These are phyloP conservation scores for Hypoxylon subgilvum DNA, from an alignment of 495 filamentous ascomycete genomes.

Conservation along the genomic window DNA sequence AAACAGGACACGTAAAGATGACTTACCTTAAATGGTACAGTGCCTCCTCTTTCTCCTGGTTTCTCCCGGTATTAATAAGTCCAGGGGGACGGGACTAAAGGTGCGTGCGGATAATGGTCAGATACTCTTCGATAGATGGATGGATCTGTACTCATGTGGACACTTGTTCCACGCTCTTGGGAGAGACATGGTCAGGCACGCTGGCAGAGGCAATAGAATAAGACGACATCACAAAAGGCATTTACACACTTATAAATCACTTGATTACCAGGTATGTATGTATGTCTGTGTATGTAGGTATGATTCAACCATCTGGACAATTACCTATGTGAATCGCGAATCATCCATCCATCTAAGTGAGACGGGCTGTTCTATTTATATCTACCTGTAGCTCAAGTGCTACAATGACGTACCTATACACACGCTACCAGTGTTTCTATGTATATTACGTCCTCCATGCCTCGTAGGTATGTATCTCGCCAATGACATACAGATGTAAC, in stretches of 20 bases:
- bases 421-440: too few relatives aligned
- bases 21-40: background rate
- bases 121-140: constrained; percentile 6
- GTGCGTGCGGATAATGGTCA: background rate
- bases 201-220: constrained; percentile 11
- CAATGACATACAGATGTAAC: too few relatives aligned
- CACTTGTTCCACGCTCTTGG: background rate
- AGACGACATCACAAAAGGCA: background rate
- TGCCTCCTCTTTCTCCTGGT: constrained; percentile 1
- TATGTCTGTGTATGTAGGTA: too few relatives aligned
- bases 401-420: too few relatives aligned
- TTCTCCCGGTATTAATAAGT: background rate
- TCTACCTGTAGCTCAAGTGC: too few relatives aligned
- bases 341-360: too few relatives aligned
- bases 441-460: too few relatives aligned
- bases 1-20: too few relatives aligned
- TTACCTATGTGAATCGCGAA: too few relatives aligned
- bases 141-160: background rate
- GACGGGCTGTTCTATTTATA: too few relatives aligned
- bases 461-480: too few relatives aligned
- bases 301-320: too few relatives aligned
- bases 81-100: background rate
- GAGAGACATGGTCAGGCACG: constrained; percentile 2
- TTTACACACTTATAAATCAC: background rate
- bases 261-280: background rate